Evolutionary conservation across 441 rosid genomes (phyloP), one percentile per base, ranked within the genome.

Genomic region (Biscutella laevigata): DNA sequence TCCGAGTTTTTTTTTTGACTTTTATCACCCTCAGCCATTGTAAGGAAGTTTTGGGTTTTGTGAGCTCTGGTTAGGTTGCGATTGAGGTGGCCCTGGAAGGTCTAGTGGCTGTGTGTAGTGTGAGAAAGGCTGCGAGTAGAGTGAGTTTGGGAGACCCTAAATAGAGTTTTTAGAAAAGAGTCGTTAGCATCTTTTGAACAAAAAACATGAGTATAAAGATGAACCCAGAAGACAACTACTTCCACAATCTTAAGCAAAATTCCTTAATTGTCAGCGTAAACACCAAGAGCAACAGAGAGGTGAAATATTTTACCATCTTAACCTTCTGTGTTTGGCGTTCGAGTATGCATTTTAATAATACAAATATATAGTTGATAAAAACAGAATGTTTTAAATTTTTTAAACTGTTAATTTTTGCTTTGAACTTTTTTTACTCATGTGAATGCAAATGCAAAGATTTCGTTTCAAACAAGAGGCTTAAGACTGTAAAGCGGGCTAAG

Each of bases 141-240:
- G 95, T 49, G 96, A 84, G 68, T 79, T 84, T 76, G 83, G 81
- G 68, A 86, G 67, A 9, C 97, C 97, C 97, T 94, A 85, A 69
- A 68, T 9, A 13, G 19, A 34, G 29, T 35, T 13, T 41, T 24
- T n/a, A 27, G 8, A 55, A 49, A 1, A 17, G 33, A 36, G 21
- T 14, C 16, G 13, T 66, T 38, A 59, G 39, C 40, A 66, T 45
- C 7, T 8, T 49, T 34, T 21, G 4, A 25, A 27, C n/a, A 45
- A 28, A 32, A 59, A 32, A 17, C 30, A 44, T 10, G 26, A 24
- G 38, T 16, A 29, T 8, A n/a, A n/a, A n/a, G n/a, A n/a, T n/a
- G n/a, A n/a, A n/a, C n/a, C n/a, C n/a, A n/a, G n/a, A n/a, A n/a
- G n/a, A n/a, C n/a, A n/a, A n/a, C n/a, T n/a, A n/a, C n/a, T n/a